phyloP scores from a whole-genome alignment of 495 filamentous ascomycete genomes.

The Penicillium lagena region DNA sequence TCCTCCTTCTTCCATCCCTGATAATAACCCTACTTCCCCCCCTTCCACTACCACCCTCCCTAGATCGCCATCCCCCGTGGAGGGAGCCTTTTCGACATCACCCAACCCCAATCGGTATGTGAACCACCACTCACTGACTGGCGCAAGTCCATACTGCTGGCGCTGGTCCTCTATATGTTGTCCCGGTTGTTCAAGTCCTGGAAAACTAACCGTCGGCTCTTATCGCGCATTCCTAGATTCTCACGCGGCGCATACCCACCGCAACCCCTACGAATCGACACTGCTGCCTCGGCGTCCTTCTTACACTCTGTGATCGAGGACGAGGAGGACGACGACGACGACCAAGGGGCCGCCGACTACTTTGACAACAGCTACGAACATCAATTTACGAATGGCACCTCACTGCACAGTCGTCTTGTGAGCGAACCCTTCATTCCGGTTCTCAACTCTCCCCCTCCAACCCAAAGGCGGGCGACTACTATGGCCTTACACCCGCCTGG shows the following conservation, averaged over 20 bases:
- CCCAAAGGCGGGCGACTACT: slow-evolving; percentile 32
- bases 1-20: slow-evolving; percentile 23
- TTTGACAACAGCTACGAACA: slow-evolving; percentile 24
- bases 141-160: background rate
- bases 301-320: slow-evolving; percentile 14
- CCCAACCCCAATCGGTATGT: slow-evolving; percentile 40
- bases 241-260: slow-evolving; percentile 27
- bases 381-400: slow-evolving; percentile 38
- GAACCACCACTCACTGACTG: background rate
- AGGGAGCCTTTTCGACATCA: slow-evolving; percentile 28
- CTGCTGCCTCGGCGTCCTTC: slow-evolving; percentile 19
- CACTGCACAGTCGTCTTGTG: slow-evolving; percentile 38
- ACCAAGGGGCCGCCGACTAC: slow-evolving; percentile 24
- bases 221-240: slow-evolving; percentile 26
- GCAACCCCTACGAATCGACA: slow-evolving; percentile 33
- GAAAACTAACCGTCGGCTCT: slow-evolving; percentile 25
- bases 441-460: slow-evolving; percentile 31
- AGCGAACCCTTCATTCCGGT: slow-evolving; percentile 44
- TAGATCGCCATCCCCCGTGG: slow-evolving; percentile 17
- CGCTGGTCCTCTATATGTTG: slow-evolving; percentile 14
- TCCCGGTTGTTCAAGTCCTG: slow-evolving; percentile 12
- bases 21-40: slow-evolving; percentile 16
- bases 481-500: slow-evolving; percentile 38
- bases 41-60: slow-evolving; percentile 16
- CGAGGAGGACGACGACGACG: slow-evolving; percentile 20